A percentile compares a stretch with the other conserved stretches of the same genome.
phyloP scores from a whole-genome alignment of 805 yeast genomes.

The Hanseniaspora occidentalis region DNA sequence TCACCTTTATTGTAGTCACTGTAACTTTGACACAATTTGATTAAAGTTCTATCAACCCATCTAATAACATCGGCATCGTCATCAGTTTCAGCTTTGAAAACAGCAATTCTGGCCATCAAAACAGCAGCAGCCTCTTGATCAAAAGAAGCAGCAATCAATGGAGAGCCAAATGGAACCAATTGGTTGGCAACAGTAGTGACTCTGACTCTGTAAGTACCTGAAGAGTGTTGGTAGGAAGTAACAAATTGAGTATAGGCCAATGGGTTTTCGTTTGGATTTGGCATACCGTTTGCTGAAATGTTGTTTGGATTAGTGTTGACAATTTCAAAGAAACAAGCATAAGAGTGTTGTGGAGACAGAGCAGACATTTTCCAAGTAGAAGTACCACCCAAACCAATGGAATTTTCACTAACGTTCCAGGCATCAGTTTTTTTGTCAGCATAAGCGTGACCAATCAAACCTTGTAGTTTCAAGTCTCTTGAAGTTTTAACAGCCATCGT shows the following conservation, averaged over 20 bases:
- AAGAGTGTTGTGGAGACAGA: conserved; percentile 77
- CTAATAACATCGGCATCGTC: conserved; percentile 87
- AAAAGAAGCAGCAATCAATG: conserved; percentile 50
- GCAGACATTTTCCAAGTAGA: conserved; percentile 79
- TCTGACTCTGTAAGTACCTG: conserved; percentile 77
- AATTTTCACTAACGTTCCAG: conserved; percentile 76
- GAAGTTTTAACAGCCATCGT: conserved; percentile 78
- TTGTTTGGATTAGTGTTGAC: conserved; percentile 27
- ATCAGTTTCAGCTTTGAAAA: conserved; percentile 67
- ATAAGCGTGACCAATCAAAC: conserved; percentile 87
- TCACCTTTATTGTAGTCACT: conserved; percentile 89
- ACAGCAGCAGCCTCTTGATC: conserved; percentile 99
- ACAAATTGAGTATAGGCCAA: conserved; percentile 62
- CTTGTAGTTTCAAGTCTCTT: conserved; percentile 77
- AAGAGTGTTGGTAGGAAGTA: conserved; percentile 90
- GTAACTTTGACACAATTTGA: conserved; percentile 80
- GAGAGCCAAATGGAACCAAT: conserved; percentile 41
- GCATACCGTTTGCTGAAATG: conserved; percentile 10
- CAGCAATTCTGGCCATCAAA: conserved; percentile 80
- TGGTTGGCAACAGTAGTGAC: conserved; percentile 71
- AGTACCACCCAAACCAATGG: conserved; percentile 89
- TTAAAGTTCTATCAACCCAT: conserved; percentile 89
- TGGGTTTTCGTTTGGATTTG: conserved; percentile 14
- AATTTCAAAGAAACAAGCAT: conserved; percentile 82
- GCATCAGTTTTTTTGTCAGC: conserved; percentile 52